Evolutionary conservation across 805 yeast species (phyloP).

Genomic region (Saccharomycopsis malanga): DNA sequence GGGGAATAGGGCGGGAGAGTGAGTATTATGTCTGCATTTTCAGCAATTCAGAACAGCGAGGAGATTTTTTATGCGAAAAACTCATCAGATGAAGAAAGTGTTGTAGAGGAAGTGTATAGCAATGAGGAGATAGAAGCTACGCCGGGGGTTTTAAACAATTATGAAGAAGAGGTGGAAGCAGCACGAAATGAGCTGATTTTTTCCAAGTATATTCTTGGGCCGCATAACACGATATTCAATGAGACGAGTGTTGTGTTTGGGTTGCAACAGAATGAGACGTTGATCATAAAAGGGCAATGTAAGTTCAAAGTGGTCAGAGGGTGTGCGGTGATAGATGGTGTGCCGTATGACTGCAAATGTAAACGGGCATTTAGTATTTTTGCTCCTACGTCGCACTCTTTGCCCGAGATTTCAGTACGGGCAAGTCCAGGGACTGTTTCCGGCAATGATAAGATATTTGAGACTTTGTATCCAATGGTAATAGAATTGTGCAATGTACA

Average conservation of each 20-base stretch:
- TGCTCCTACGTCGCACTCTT: constrained; percentile 28
- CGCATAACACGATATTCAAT: background rate
- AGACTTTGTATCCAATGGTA: background rate
- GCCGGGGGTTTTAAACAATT: background rate
- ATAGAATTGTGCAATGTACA: constrained; percentile 27
- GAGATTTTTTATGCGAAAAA: constrained; percentile 15
- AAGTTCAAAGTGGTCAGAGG: constrained; percentile 36
- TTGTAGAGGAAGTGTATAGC: too few species aligned
- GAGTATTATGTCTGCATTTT: constrained; percentile 21
- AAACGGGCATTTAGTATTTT: constrained; percentile 22
- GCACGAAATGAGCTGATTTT: too few species aligned
- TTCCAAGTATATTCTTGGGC: constrained; percentile 7
- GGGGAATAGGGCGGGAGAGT: too few species aligned
- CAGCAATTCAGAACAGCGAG: constrained; percentile 15
- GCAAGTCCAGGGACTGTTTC: constrained; percentile 27
- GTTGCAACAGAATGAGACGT: constrained; percentile 33
- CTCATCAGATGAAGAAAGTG: constrained; percentile 15
- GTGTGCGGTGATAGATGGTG: constrained; percentile 35
- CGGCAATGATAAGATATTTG: constrained; percentile 23
- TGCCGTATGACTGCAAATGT: constrained; percentile 25
- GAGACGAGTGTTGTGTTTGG: constrained; percentile 31
- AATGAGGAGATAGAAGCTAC: background rate
- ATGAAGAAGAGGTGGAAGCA: background rate
- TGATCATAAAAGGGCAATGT: constrained; percentile 41
- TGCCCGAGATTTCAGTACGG: constrained; percentile 37